Evolutionary conservation across 176 grass and related monocot genomes (phyloP).

Genomic region (Musa beccarii): DNA sequence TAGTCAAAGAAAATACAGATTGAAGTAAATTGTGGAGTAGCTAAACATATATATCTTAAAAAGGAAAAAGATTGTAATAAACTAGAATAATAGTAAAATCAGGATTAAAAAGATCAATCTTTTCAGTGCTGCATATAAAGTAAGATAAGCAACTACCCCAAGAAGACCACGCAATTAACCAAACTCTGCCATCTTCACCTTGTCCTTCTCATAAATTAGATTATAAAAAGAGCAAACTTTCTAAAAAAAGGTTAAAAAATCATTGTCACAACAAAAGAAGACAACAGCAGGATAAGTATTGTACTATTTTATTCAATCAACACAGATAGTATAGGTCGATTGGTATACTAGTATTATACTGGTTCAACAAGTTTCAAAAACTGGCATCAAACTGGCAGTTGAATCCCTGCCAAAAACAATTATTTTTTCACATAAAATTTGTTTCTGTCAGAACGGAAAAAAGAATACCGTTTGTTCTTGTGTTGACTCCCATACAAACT

Average conservation of each 20-base stretch:
- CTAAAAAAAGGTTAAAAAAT: neutral
- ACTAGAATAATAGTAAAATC: neutral
- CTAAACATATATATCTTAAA: neutral
- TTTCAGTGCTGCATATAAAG: neutral
- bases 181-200: neutral
- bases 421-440: no score
- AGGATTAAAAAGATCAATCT: neutral
- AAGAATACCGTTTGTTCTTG: conserved; percentile 47
- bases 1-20: conserved; percentile 14
- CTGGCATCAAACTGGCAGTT: no score
- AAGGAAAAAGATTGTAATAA: neutral
- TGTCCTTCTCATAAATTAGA: neutral
- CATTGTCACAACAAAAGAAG: neutral
- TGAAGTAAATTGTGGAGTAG: neutral
- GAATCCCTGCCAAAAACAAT: no score
- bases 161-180: neutral
- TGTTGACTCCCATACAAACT: conserved; percentile 27
- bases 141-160: neutral
- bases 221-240: neutral
- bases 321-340: neutral
- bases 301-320: neutral
- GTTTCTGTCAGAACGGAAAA: neutral
- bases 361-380: neutral
- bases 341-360: neutral
- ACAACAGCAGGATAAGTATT: neutral